Evolutionary conservation across 225 moss, liverwort and hornwort genomes (phyloP), one percentile per base, ranked within the genome.

Genomic region (Polytrichum commune): DNA sequence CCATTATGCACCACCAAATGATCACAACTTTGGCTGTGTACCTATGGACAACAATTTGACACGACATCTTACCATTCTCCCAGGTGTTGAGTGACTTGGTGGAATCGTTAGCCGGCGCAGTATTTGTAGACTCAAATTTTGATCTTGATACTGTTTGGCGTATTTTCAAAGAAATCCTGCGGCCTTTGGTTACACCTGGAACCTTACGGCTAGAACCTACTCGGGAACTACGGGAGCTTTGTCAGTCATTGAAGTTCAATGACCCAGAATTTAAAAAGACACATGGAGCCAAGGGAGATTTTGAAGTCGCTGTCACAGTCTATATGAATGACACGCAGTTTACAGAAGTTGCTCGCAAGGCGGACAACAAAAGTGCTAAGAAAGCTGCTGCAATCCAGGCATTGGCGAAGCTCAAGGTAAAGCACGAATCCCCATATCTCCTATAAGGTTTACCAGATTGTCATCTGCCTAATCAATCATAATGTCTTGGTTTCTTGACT

Each of bases 1-100:
- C 1, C 46, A 13, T 46, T 46, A 46, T 46, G 46, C 46, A 16
- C 46, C 46, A 46, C 46, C 46, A 0, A 46, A 46, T 46, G 46
- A 46, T 46, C 46, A 46, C 46, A 46, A 46, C 8, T 46, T 13
- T 46, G 46, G 46, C 13, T 46, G 46, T 46, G 46, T 13, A 46
- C 46, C 46, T 46, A 46, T 46, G 13, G 46, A 38, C 38, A 38
- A 3, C 1, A 38, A 10, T 10, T 38, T 38, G 38, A 46, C 46
- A 16, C 0, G 1, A 35, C 9, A 0, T 46, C 0, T 46, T 4
- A 58, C 58, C 9, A 24, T 65, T 19, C 30, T 79, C 33, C 23
- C 92, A 97, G 94, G 93, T 95, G 55, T 84, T 98, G 67, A 91
- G 98, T 69, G 98, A 98, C 75, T 74, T 95, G 78, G 91, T 98